Conservation (phyloP, 2,329 filamentous ascomycete genomes). For the Penicillium oxalicum region DNA sequence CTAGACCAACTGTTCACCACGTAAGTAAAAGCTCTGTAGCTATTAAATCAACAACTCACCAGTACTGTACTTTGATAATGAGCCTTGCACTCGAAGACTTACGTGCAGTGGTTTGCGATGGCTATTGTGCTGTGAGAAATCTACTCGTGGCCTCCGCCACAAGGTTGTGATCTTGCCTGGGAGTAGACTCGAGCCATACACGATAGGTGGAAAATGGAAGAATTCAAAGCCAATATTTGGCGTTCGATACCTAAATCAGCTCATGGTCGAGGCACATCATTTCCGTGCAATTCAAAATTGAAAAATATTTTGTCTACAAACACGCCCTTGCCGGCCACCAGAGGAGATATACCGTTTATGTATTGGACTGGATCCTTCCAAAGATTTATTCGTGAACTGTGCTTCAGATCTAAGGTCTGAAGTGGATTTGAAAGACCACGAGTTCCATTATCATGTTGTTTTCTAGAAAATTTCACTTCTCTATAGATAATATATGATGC, state of each 20-base stretch:
- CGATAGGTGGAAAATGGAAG: constrained; percentile 10
- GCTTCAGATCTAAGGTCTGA: too few species aligned
- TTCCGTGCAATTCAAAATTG: constrained; percentile 4
- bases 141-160: constrained; percentile 51
- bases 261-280: constrained; percentile 7
- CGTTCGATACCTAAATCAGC: constrained; percentile 3
- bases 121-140: constrained; percentile 57
- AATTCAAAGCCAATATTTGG: constrained; percentile 5
- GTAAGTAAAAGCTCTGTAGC: constrained; percentile 65
- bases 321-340: neutral
- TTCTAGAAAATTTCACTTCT: too few species aligned
- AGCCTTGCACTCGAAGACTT: constrained; percentile 57
- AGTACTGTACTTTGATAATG: constrained; percentile 52
- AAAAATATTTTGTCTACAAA: neutral
- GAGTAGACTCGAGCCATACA: constrained; percentile 44
- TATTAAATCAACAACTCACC: constrained; percentile 57
- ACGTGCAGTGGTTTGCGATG: constrained; percentile 59
- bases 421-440: too few species aligned
- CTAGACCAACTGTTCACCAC: constrained; percentile 53
- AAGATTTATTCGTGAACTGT: too few species aligned
- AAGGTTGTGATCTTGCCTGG: constrained; percentile 54
- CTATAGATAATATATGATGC: too few species aligned
- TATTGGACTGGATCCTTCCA: too few species aligned
- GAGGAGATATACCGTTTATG: too few species aligned
- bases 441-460: too few species aligned